Evolutionary conservation across 179 eudicot species (phyloP).

Genomic region (Heliamphora pulchella): DNA sequence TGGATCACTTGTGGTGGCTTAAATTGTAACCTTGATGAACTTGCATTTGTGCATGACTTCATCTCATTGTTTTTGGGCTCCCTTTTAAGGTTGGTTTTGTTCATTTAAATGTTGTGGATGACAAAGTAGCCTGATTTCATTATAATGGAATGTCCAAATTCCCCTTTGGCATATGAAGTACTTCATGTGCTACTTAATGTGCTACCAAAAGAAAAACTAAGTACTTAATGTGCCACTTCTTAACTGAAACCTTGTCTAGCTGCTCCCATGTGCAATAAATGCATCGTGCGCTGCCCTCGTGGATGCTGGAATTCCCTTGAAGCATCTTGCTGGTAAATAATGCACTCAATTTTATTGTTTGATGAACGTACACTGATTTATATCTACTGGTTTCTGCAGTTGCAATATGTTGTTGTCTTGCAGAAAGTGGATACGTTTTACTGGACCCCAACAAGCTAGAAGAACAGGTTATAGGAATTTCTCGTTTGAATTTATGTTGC

Average conservation of each 20-base stretch:
- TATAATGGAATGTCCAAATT: not conserved
- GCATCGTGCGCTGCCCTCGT: constrained; percentile 96
- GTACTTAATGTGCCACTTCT: constrained; percentile 1
- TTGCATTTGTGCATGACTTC: not conserved
- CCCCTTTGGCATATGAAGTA: not conserved
- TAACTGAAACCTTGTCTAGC: constrained; percentile 48
- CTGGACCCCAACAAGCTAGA: constrained; percentile 78
- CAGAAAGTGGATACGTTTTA: constrained; percentile 56
- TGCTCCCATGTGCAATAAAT: constrained; percentile 92
- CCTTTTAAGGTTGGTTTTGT: not conserved
- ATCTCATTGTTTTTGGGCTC: not conserved
- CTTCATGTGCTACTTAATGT: too few species aligned
- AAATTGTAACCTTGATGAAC: not conserved
- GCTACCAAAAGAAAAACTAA: too few species aligned
- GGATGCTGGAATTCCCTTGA: constrained; percentile 88
- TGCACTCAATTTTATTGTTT: constrained; percentile 11
- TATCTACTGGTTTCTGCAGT: constrained; percentile 41
- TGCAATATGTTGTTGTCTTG: constrained; percentile 72
- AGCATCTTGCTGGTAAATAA: constrained; percentile 77
- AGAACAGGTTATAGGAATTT: constrained; percentile 49
- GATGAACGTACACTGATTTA: constrained; percentile 8
- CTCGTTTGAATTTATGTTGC: not conserved
- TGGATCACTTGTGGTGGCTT: not conserved
- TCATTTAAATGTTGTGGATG: not conserved
- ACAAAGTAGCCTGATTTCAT: not conserved